phyloP scores from a whole-genome alignment of 257 asterid genomes.

The Mitragyna speciosa region DNA sequence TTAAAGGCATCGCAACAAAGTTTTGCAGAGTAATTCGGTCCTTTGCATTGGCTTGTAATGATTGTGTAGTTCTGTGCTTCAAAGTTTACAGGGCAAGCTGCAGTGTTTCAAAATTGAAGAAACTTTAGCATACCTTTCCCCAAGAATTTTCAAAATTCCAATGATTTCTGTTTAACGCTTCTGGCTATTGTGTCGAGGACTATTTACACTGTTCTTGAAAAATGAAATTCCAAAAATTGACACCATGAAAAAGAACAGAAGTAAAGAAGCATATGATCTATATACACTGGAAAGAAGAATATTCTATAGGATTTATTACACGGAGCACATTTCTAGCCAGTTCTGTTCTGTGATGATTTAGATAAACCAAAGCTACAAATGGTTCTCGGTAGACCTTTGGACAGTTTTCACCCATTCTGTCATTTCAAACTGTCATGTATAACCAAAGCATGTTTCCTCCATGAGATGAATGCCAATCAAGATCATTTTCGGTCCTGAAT shows the following conservation, averaged over 20 bases:
- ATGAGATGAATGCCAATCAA: neutral
- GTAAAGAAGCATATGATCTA: no score
- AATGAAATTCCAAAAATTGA: neutral
- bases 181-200: neutral
- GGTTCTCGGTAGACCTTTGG: no score
- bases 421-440: neutral
- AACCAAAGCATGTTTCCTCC: neutral
- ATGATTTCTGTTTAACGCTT: no score
- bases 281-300: no score
- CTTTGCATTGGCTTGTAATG: conserved; percentile 85
- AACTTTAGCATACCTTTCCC: neutral
- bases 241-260: neutral
- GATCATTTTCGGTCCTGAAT: neutral
- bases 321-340: neutral
- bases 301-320: no score
- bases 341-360: no score
- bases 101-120: neutral
- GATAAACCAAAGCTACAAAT: neutral
- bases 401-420: neutral
- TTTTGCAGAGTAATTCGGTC: conserved; percentile 62
- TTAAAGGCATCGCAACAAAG: conserved; percentile 64
- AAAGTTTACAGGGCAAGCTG: conserved; percentile 69
- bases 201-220: neutral
- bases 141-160: neutral
- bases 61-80: conserved; percentile 73